Conservation (phyloP, 495 filamentous ascomycete genomes). For the Lasiosphaeria ovina region DNA sequence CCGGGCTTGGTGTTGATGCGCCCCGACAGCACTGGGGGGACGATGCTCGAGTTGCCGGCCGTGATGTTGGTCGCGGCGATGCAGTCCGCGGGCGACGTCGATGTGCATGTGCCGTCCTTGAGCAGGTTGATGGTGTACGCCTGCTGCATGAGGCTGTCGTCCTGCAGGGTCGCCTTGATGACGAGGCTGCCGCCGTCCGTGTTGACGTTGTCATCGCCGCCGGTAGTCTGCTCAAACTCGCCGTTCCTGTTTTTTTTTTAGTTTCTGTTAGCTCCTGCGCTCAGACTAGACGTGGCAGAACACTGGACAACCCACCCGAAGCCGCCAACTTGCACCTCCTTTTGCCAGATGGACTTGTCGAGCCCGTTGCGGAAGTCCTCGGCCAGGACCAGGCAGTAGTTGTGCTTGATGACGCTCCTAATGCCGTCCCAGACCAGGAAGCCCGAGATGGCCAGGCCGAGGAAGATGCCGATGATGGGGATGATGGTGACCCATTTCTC, state of each 20-base stretch:
- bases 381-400: constrained; percentile 69
- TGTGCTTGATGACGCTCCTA: constrained; percentile 64
- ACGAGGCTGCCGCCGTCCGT: constrained; percentile 64
- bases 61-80: constrained; percentile 62
- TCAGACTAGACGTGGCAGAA: constrained; percentile 1
- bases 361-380: constrained; percentile 67
- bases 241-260: constrained; percentile 58
- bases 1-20: constrained; percentile 71
- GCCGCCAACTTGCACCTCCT: constrained; percentile 77
- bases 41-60: constrained; percentile 65
- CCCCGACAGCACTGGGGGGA: constrained; percentile 76
- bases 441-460: constrained; percentile 64
- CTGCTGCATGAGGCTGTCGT: constrained; percentile 57
- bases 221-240: constrained; percentile 71
- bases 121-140: constrained; percentile 66
- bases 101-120: constrained; percentile 64
- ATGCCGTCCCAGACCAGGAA: constrained; percentile 72
- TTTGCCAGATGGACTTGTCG: constrained; percentile 64
- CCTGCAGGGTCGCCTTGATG: constrained; percentile 76
- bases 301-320: constrained; percentile 60
- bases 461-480: constrained; percentile 62
- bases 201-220: constrained; percentile 68
- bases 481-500: constrained; percentile 86
- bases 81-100: constrained; percentile 53
- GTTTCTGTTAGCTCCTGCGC: constrained; percentile 11